Evolutionary conservation across 306 rosid species (phyloP).

Genomic region (Oemleria cerasiformis): DNA sequence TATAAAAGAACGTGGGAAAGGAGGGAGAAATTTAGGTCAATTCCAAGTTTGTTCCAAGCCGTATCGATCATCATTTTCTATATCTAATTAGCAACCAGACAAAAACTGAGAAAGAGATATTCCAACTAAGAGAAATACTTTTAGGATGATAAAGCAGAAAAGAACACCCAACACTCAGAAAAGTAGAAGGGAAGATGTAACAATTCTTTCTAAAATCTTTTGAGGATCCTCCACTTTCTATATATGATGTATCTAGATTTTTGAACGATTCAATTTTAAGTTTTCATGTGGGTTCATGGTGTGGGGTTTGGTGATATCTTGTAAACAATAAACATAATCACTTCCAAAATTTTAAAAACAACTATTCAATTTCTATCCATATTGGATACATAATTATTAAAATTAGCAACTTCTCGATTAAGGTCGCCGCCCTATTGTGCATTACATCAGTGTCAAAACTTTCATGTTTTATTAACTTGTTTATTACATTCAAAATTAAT

Average conservation of each 20-base stretch:
- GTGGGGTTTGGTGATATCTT: background rate
- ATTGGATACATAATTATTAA: conserved; percentile 9
- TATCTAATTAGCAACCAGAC: conserved; percentile 10
- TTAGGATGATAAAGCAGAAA: conserved; percentile 3
- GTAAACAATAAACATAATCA: conserved; percentile 4
- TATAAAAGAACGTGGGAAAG: background rate
- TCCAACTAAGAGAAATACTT: conserved; percentile 20
- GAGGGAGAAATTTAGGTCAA: background rate
- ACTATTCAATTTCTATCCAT: background rate
- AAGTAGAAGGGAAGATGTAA: conserved; percentile 15
- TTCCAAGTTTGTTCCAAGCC: conserved; percentile 7
- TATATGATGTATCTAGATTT: no score
- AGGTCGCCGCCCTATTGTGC: background rate
- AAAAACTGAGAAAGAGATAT: conserved; percentile 18
- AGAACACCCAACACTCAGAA: conserved; percentile 10
- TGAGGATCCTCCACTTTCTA: background rate
- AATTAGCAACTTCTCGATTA: background rate
- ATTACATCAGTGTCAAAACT: background rate
- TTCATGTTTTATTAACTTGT: no score
- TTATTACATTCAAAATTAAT: no score
- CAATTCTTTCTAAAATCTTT: conserved; percentile 3
- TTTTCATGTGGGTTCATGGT: background rate
- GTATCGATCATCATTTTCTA: background rate
- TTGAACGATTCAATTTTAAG: no score
- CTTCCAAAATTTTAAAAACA: background rate